These are phyloP conservation scores for Passiflora organensis DNA, from an alignment of 345 rosid genomes.

Conservation along the genomic window DNA sequence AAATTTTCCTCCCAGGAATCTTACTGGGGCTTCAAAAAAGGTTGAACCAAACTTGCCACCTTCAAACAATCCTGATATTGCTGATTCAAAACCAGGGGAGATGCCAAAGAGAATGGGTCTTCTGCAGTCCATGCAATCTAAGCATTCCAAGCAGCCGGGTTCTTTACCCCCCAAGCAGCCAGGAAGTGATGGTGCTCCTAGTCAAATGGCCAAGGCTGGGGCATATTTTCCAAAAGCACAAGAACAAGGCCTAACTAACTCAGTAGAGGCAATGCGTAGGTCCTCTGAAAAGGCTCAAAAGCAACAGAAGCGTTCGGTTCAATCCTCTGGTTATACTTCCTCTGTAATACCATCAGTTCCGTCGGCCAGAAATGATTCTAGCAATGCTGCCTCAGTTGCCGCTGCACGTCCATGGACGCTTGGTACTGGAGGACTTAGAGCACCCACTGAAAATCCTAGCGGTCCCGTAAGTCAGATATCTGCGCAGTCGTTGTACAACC, in stretches of 20 bases:
- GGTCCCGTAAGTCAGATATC: conserved; percentile 46
- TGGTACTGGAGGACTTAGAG: conserved; percentile 64
- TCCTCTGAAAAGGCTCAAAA: conserved; percentile 48
- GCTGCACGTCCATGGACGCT: conserved; percentile 92
- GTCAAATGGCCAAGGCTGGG: conserved; percentile 40
- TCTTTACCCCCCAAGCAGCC: background rate
- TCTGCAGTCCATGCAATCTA: conserved; percentile 18
- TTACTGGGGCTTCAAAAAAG: conserved; percentile 45
- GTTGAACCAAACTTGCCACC: conserved; percentile 79
- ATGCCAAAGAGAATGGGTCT: conserved; percentile 36
- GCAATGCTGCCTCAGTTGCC: conserved; percentile 56
- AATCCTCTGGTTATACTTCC: conserved; percentile 23
- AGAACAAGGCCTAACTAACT: conserved; percentile 48
- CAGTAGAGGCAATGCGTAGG: conserved; percentile 57
- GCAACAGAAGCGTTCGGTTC: conserved; percentile 44
- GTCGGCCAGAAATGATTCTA: conserved; percentile 44
- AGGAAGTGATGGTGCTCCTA: conserved; percentile 33
- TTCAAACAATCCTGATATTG: conserved; percentile 37
- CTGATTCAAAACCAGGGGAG: conserved; percentile 29
- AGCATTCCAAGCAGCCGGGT: conserved; percentile 9
- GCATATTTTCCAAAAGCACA: conserved; percentile 33
- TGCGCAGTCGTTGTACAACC: conserved; percentile 57
- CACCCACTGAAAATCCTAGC: conserved; percentile 35
- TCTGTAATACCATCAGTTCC: conserved; percentile 32
- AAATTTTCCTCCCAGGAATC: conserved; percentile 31